Percentiles rank a stretch among this genome's conserved stretches.
phyloP scores from a whole-genome alignment of 2,329 filamentous ascomycete genomes.

The Xenoacremonium recifei region DNA sequence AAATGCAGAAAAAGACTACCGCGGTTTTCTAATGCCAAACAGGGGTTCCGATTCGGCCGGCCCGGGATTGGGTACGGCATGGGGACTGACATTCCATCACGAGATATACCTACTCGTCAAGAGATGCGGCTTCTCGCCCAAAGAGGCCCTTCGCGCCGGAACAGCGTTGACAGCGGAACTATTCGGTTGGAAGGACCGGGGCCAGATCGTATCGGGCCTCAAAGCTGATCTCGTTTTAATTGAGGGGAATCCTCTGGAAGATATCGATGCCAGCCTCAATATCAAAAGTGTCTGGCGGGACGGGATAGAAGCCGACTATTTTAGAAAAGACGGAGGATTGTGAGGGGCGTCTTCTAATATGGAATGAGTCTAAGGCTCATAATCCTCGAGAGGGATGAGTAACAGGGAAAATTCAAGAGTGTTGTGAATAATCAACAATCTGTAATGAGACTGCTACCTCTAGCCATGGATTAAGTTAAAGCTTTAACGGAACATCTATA shows the following conservation, averaged over 20 bases:
- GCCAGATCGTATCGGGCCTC: conserved; percentile 6
- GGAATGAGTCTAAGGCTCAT: too few relatives aligned
- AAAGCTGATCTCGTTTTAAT: conserved; percentile 16
- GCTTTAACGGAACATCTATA: too few relatives aligned
- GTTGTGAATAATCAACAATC: too few relatives aligned
- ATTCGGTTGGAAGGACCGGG: conserved; percentile 12
- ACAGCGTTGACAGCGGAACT: conserved; percentile 12
- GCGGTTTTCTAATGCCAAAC: background rate
- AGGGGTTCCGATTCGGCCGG: conserved; percentile 16
- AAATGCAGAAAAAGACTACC: too few relatives aligned
- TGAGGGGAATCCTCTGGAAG: conserved; percentile 9
- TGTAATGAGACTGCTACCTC: too few relatives aligned
- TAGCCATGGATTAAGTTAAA: too few relatives aligned
- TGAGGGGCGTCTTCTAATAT: too few relatives aligned
- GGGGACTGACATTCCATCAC: conserved; percentile 11
- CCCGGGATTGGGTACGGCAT: conserved; percentile 9
- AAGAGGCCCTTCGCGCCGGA: conserved; percentile 12
- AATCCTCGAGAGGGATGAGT: too few relatives aligned
- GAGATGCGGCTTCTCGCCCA: conserved; percentile 11
- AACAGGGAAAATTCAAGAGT: too few relatives aligned
- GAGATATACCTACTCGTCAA: conserved; percentile 16
- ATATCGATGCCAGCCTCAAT: conserved; percentile 3
- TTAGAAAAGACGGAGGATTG: too few relatives aligned
- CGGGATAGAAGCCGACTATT: too few relatives aligned
- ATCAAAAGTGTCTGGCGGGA: conserved; percentile 16